Evolutionary conservation across 2,329 filamentous ascomycete species (phyloP).

Genomic region (Hymenoscyphus infarciens): DNA sequence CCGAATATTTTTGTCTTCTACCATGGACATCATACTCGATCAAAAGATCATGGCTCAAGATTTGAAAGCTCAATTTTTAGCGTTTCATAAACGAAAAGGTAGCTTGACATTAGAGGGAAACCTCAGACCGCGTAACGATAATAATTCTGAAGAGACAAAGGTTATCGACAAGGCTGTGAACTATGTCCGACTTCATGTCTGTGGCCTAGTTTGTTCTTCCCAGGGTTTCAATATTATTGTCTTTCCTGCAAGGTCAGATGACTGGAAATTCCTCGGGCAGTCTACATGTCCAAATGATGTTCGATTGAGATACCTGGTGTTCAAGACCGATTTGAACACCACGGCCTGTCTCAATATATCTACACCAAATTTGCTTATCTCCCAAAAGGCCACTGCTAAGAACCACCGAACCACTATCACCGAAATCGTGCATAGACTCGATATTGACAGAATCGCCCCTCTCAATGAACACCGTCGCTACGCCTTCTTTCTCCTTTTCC

Average conservation of each 20-base stretch:
- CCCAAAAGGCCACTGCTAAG: neutral
- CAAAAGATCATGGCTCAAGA: constrained; percentile 30
- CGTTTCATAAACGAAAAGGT: constrained; percentile 11
- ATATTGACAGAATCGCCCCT: constrained; percentile 22
- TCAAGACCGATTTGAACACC: constrained; percentile 18
- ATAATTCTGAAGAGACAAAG: constrained; percentile 12
- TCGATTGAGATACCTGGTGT: constrained; percentile 28
- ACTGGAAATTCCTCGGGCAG: constrained; percentile 32
- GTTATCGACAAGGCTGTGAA: constrained; percentile 22
- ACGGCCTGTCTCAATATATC: neutral
- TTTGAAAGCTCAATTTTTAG: constrained; percentile 18
- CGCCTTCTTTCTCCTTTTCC: constrained; percentile 50
- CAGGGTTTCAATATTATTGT: constrained; percentile 25
- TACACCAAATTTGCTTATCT: neutral
- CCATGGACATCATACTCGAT: constrained; percentile 22
- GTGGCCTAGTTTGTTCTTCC: constrained; percentile 24
- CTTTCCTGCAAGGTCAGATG: constrained; percentile 27
- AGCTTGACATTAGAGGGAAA: constrained; percentile 17
- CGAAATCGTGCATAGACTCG: constrained; percentile 24
- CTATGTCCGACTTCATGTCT: constrained; percentile 21
- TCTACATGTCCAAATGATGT: constrained; percentile 7
- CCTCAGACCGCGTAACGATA: constrained; percentile 13
- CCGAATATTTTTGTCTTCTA: constrained; percentile 16
- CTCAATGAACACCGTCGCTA: constrained; percentile 17
- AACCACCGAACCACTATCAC: constrained; percentile 20